A percentile compares a stretch with the other conserved stretches of the same genome.
phyloP scores from a whole-genome alignment of 2,329 filamentous ascomycete genomes.

The Verticillium tricorpus region DNA sequence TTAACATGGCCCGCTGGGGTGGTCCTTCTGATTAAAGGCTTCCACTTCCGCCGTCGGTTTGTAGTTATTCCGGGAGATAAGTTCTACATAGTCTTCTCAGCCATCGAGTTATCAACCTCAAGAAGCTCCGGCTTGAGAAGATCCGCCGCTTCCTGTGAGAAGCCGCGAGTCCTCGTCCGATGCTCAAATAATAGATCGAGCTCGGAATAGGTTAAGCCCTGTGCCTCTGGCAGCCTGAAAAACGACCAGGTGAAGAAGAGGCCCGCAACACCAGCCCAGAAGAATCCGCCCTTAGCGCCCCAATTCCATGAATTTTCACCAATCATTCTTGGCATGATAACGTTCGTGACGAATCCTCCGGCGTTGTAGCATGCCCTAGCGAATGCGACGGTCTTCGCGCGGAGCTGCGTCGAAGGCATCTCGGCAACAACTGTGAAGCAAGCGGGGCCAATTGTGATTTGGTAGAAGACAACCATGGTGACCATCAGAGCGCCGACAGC shows the following conservation, averaged over 20 bases:
- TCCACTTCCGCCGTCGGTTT: too few relatives aligned
- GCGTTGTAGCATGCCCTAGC: constrained; percentile 24
- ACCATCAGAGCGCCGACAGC: constrained; percentile 24
- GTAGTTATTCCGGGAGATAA: too few relatives aligned
- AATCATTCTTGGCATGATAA: constrained; percentile 9
- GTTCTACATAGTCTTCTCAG: background rate
- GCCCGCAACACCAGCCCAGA: constrained; percentile 30
- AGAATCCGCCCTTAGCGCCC: constrained; percentile 30
- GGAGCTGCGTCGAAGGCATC: constrained; percentile 27
- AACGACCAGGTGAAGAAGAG: constrained; percentile 36
- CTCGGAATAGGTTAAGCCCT: constrained; percentile 21
- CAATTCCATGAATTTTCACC: constrained; percentile 16
- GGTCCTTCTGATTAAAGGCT: too few relatives aligned
- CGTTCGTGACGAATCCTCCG: constrained; percentile 16
- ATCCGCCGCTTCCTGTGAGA: constrained; percentile 11
- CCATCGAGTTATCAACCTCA: constrained; percentile 7
- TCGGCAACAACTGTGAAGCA: constrained; percentile 27
- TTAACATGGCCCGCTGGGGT: too few relatives aligned
- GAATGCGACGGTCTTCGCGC: constrained; percentile 25
- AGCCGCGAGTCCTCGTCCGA: constrained; percentile 1
- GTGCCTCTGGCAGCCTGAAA: constrained; percentile 34
- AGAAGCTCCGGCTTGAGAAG: constrained; percentile 9
- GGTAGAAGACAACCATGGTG: constrained; percentile 20
- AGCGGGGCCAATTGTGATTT: constrained; percentile 27
- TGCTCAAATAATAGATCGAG: constrained; percentile 24